Base-by-base conservation (phyloP, 371 early-diverging fungal species). In the Rhizopus delemar region DNA sequence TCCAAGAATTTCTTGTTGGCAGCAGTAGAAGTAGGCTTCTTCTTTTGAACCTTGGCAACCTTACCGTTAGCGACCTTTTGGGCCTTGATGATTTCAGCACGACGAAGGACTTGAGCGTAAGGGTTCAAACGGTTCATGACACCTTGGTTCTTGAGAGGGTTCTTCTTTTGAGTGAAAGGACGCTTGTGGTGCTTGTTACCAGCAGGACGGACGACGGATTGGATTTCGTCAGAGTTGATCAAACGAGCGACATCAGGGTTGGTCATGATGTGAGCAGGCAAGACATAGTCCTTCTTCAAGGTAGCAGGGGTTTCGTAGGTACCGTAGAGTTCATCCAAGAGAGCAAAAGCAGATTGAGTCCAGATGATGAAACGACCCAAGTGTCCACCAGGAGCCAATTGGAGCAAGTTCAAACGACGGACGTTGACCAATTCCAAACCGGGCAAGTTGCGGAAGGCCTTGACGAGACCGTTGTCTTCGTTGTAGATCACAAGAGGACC, bases 281-380 rank as follows among this genome's bases (percentile, higher is more conserved):
- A 88, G 59, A 81, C 71, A 87, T 95, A 99, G 81, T 93, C 93
- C 86, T 89, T 92, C 92, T 97, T 98, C 77, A 92, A 84, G 79
- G 86, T 67, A 56, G 97, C 86, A 53, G 86, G 80, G 67, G 83
- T 81, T 73, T 86, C 86, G 81, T 86, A 83, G 66, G 96, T 90
- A 79, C 99, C 99, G 81, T 90, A 99, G 75, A 99, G 83, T 70
- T 88, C 82, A 84, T 97, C 94, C 68, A 99, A 88, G 60, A 91
- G 87, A 74, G 91, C 90, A 77, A 99, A 94, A 63, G 99, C 99
- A 59, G 87, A 78, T 83, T 97, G 88, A 73, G 99, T 97, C 99
- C 99, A 99, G 90, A 99, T 95, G 83, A 98, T 85, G 85, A 99
- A 97, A 80, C 99, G 97, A 68, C 99, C 99, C 66, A 98, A 83